These are phyloP conservation scores for Meripilus lineatus DNA, from an alignment of 1,284 basidiomycete genomes.

Conservation along the genomic window DNA sequence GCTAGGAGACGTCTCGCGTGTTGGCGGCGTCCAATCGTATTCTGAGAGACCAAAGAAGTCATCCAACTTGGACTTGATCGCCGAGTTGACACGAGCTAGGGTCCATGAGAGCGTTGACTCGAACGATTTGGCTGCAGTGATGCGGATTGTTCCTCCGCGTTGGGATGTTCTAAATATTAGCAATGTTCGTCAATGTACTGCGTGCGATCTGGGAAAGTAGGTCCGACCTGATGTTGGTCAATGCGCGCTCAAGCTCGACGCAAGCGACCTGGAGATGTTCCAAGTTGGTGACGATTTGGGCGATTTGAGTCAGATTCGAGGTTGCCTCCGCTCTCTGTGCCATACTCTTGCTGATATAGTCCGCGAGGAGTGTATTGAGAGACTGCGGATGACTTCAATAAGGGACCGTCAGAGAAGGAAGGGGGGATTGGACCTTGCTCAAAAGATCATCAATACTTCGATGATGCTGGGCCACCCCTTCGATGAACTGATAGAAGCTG, in stretches of 20 bases:
- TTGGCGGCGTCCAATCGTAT: slow-evolving; percentile 85
- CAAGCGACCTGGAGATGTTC: slow-evolving; percentile 91
- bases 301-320: slow-evolving; percentile 88
- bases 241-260: slow-evolving; percentile 79
- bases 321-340: slow-evolving; percentile 66
- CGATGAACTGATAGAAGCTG: slow-evolving; percentile 95
- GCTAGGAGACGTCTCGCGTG: slow-evolving; percentile 72
- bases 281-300: slow-evolving; percentile 91
- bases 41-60: slow-evolving; percentile 94
- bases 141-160: slow-evolving; percentile 73
- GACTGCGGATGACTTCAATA: slow-evolving; percentile 46
- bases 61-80: slow-evolving; percentile 92
- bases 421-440: slow-evolving; percentile 57
- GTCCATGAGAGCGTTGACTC: slow-evolving; percentile 66
- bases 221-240: slow-evolving; percentile 75
- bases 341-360: slow-evolving; percentile 79
- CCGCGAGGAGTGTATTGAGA: slow-evolving; percentile 80
- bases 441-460: slow-evolving; percentile 91
- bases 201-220: not conserved
- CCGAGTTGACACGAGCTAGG: slow-evolving; percentile 72
- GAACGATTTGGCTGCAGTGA: slow-evolving; percentile 69
- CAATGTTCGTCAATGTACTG: not conserved
- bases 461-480: slow-evolving; percentile 89
- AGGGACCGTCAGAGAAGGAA: not conserved
- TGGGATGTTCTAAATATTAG: slow-evolving; percentile 49